Percentiles rank a stretch among this genome's conserved stretches.
These are phyloP conservation scores for Solanum chaucha DNA, from an alignment of 257 asterid genomes.

Conservation along the genomic window DNA sequence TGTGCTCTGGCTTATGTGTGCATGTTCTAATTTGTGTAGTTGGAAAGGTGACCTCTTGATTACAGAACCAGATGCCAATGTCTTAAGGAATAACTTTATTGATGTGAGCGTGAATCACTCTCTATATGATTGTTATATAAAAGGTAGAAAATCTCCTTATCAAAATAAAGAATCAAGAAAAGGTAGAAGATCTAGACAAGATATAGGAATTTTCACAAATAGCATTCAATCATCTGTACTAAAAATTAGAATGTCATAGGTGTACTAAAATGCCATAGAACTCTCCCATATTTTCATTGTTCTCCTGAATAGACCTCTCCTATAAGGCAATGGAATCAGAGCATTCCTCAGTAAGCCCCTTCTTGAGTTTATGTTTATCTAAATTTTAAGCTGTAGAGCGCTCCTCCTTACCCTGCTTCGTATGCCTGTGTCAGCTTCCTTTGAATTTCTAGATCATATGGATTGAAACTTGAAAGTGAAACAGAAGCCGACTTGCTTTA, in stretches of 20 bases:
- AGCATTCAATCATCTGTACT: not conserved
- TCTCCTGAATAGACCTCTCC: not conserved
- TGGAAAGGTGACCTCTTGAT: not conserved
- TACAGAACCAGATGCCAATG: not conserved
- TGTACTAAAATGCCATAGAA: not conserved
- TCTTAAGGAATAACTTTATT: not conserved
- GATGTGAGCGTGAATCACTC: not conserved
- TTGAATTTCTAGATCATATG: not conserved
- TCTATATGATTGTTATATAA: not conserved
- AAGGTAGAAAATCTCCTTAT: not conserved
- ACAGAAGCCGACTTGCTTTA: not conserved
- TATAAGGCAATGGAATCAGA: not conserved
- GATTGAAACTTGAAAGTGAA: not conserved
- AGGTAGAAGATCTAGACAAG: not conserved
- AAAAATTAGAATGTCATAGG: not conserved
- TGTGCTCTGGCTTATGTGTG: not conserved
- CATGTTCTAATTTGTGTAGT: not conserved
- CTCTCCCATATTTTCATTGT: not conserved
- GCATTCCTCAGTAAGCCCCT: not conserved
- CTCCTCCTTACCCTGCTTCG: not conserved
- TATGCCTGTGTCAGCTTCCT: not conserved
- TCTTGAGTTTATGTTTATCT: not conserved
- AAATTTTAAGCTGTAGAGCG: not conserved
- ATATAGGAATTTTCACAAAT: not conserved
- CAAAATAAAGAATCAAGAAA: not conserved